Evolutionary conservation across 225 moss, liverwort and hornwort species (phyloP).

Genomic region (Physcomitrellopsis africana): DNA sequence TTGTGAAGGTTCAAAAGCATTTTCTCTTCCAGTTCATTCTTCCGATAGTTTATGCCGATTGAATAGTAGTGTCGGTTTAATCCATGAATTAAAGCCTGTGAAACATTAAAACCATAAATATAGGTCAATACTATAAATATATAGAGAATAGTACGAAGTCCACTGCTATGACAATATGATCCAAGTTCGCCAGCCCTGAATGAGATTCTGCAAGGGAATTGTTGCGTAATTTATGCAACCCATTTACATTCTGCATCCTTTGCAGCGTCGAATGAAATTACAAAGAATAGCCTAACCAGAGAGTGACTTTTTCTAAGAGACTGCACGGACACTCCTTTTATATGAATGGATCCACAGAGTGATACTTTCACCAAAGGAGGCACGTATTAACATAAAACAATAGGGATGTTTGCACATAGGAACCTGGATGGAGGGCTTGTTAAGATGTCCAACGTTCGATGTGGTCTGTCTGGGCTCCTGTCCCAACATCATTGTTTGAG

Average conservation of each 20-base stretch:
- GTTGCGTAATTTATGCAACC: background rate
- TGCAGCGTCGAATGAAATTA: background rate
- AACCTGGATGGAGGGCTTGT: constrained; percentile 78
- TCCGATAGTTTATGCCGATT: constrained; percentile 94
- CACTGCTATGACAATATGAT: background rate
- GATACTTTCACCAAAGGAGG: background rate
- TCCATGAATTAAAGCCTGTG: constrained; percentile 93
- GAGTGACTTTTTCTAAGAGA: background rate
- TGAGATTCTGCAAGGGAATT: background rate
- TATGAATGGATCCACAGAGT: background rate
- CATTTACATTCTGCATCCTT: background rate
- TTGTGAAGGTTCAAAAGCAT: constrained; percentile 96
- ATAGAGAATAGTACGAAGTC: background rate
- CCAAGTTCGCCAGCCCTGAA: background rate
- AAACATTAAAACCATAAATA: background rate
- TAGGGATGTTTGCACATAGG: background rate
- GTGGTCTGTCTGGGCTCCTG: constrained; percentile 77
- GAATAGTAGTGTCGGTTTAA: constrained; percentile 94
- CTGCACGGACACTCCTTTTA: background rate
- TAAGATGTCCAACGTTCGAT: constrained; percentile 68
- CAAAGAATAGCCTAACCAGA: background rate
- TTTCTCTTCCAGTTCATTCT: constrained; percentile 95
- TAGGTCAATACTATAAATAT: background rate
- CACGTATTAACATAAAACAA: background rate
- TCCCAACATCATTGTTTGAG: constrained; percentile 78